Percentiles rank a stretch among this genome's conserved stretches.
These are phyloP conservation scores for Cetradonia linearis DNA, from an alignment of 495 filamentous ascomycete genomes.

Conservation along the genomic window DNA sequence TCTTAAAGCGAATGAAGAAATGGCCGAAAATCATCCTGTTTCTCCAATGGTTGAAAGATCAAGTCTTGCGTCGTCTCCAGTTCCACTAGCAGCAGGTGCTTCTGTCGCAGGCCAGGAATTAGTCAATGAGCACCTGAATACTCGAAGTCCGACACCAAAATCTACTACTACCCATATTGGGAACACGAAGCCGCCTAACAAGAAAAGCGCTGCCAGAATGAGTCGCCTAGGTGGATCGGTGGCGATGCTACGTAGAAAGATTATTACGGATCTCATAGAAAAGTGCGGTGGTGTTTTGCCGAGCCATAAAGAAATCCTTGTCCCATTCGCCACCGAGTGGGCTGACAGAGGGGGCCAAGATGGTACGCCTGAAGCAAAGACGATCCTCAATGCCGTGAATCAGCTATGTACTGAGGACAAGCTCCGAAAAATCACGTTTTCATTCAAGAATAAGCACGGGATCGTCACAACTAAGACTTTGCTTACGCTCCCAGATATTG, in stretches of 20 bases:
- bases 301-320: constrained; percentile 59
- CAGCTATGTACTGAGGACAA: constrained; percentile 48
- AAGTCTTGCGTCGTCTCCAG: not conserved
- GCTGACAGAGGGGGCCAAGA: constrained; percentile 37
- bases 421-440: constrained; percentile 52
- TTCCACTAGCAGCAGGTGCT: not conserved
- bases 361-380: constrained; percentile 42
- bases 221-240: constrained; percentile 34
- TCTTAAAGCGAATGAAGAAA: no score
- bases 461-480: constrained; percentile 47
- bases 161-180: not conserved
- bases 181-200: not conserved
- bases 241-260: constrained; percentile 43
- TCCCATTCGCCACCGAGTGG: constrained; percentile 57
- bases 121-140: not conserved
- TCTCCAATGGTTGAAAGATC: not conserved
- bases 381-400: constrained; percentile 47
- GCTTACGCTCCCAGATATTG: constrained; percentile 39
- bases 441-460: constrained; percentile 45
- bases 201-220: not conserved
- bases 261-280: constrained; percentile 60
- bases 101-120: not conserved
- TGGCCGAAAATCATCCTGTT: not conserved
- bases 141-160: not conserved
- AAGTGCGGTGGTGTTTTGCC: constrained; percentile 65